phyloP scores from a whole-genome alignment of 495 filamentous ascomycete genomes.

The Physcia stellaris region DNA sequence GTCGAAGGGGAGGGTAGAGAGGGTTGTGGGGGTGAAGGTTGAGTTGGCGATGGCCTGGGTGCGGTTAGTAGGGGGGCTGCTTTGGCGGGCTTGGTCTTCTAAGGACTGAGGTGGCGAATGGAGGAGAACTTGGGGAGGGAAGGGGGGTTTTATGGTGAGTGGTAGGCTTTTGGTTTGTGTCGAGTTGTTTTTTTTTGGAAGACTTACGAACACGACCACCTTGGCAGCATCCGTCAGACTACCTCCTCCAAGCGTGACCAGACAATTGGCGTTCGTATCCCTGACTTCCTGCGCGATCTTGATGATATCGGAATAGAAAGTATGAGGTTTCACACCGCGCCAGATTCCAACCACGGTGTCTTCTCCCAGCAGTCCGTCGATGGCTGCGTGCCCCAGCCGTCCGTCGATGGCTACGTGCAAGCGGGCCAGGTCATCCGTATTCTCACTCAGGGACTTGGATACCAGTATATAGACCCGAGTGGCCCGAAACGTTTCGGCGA shows the following conservation, averaged over 20 bases:
- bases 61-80: no score
- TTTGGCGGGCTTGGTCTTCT: no score
- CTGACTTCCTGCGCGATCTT: conserved; percentile 37
- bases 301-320: conserved; percentile 44
- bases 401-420: no score
- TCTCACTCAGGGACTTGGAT: conserved; percentile 41
- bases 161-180: no score
- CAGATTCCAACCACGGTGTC: conserved; percentile 36
- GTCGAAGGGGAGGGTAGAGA: neutral
- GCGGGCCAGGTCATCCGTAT: conserved; percentile 33
- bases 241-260: conserved; percentile 49
- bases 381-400: conserved; percentile 23
- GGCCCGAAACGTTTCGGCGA: conserved; percentile 36
- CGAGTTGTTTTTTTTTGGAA: neutral
- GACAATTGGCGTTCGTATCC: conserved; percentile 34
- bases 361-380: conserved; percentile 18
- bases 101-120: no score
- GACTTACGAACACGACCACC: conserved; percentile 25
- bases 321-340: conserved; percentile 46
- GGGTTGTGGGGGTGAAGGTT: conserved; percentile 1
- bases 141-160: neutral
- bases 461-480: conserved; percentile 44
- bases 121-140: no score
- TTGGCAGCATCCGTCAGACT: conserved; percentile 50
- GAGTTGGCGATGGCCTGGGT: conserved; percentile 17